phyloP scores from a whole-genome alignment of 148 eudicot genomes.

The Drosera capensis region DNA sequence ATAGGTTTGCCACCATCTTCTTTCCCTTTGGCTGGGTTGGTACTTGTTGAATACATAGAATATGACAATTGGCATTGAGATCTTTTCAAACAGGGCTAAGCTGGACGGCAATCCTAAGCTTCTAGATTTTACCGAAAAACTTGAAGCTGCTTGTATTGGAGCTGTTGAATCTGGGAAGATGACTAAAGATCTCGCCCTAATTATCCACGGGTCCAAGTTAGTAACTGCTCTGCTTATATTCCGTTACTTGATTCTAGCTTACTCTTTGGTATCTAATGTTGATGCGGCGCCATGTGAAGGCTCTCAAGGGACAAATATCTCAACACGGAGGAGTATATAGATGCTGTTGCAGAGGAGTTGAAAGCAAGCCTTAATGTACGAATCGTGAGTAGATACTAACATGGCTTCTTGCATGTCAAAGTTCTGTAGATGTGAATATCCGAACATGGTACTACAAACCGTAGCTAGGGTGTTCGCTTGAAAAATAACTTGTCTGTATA shows the following conservation, averaged over 20 bases:
- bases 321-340: conserved; percentile 87
- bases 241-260: not conserved
- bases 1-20: conserved; percentile 12
- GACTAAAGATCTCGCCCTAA: conserved; percentile 95
- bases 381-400: conserved; percentile 13
- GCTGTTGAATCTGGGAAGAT: conserved; percentile 83
- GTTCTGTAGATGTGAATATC: not conserved
- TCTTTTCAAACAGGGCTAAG: conserved; percentile 40
- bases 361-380: conserved; percentile 41
- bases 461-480: not conserved
- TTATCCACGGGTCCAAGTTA: conserved; percentile 76
- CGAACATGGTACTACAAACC: not conserved
- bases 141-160: conserved; percentile 84
- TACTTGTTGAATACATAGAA: not conserved
- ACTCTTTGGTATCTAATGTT: not conserved
- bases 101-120: conserved; percentile 54
- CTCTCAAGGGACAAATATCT: conserved; percentile 43
- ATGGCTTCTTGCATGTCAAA: not conserved
- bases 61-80: not conserved
- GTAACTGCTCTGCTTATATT: not conserved
- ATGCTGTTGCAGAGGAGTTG: conserved; percentile 74
- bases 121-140: conserved; percentile 63
- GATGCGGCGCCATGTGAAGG: conserved; percentile 16
- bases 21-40: not conserved
- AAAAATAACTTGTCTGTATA: too few species aligned